Evolutionary conservation across 495 filamentous ascomycete genomes (phyloP), one percentile per base, ranked within the genome.

Genomic region (Penicillium tannophilum): DNA sequence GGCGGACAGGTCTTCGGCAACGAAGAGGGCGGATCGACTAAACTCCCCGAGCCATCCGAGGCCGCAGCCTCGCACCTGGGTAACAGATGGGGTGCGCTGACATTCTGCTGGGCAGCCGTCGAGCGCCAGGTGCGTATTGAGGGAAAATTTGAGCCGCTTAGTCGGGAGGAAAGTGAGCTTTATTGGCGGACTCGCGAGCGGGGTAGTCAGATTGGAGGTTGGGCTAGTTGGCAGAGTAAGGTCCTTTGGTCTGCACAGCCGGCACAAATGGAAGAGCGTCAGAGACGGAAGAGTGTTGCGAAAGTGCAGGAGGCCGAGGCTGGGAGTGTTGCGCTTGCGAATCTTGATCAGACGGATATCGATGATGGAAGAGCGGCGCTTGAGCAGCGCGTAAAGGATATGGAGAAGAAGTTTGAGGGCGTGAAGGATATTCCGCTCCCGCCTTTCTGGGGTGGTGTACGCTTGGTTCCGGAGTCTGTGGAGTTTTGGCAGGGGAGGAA

Each of bases 401-500:
- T 87, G 46, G 88, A 92, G 78, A 75, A 73, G 65, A 81, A 74
- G 64, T 98, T 95, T 74, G 85, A 87, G 39, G 88, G 84, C 11
- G 69, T 72, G 3, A 87, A 96, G 55, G 69, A 89, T 41, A 95
- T 98, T 54, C 92, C 92, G 2, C 84, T 97, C 48, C 94, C 94
- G 28, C 87, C 88, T 20, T 97, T 96, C 73, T 98, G 94, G 94
- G 94, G 94, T 8, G 94, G 94, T 1, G 72, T 94, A 72, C 86
- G 93, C 63, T 80, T 98, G 54, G 81, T 92, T 56, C 94, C 94
- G 2, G 89, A 91, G 72, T 83, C 84, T 54, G 82, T 97, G 41
- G 93, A 97, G 79, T 97, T 97, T 73, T 97, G 92, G 93, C 90
- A 96, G 77, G 94, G 94, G 41, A 82, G 95, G 55, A 80, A 87